phyloP scores from a whole-genome alignment of 139 green algal species.

The Edaphochlamys debaryana region DNA sequence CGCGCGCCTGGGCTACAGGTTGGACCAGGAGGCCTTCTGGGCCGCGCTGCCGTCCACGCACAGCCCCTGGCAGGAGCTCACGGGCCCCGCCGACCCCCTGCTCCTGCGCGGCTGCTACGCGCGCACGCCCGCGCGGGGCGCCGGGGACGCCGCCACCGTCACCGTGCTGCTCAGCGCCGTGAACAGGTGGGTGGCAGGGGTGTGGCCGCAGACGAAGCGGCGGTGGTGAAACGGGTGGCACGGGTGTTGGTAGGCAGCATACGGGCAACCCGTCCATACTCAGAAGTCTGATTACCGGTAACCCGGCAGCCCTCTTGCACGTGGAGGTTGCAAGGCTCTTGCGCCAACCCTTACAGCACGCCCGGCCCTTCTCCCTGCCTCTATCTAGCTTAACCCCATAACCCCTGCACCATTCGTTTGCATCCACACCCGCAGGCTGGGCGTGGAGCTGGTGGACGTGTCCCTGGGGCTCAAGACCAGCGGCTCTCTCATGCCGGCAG shows the following conservation, averaged over 20 bases:
- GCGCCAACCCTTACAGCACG: no score
- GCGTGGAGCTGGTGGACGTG: conserved; percentile 10
- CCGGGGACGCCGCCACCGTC: conserved; percentile 23
- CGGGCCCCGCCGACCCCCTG: conserved; percentile 58
- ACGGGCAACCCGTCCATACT: no score
- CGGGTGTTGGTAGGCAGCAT: no score
- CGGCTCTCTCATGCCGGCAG: conserved; percentile 12
- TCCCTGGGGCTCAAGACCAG: conserved; percentile 14
- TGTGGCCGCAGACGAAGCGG: no score
- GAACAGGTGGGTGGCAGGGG: no score
- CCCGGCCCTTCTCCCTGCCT: no score
- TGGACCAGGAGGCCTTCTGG: conserved; percentile 42
- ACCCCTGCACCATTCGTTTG: no score
- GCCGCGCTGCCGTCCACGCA: background rate
- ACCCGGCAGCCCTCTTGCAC: no score
- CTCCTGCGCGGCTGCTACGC: conserved; percentile 42
- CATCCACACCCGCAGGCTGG: conserved; percentile 29
- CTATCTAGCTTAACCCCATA: no score
- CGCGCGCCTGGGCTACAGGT: background rate
- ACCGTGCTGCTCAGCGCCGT: conserved; percentile 44
- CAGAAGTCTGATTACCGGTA: no score
- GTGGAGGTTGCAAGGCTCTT: no score
- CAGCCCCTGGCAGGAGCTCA: conserved; percentile 51
- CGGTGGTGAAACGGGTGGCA: no score
- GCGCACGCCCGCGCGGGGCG: background rate